These are phyloP conservation scores for Allium fistulosum DNA, from an alignment of 106 monocot species.

Conservation along the genomic window DNA sequence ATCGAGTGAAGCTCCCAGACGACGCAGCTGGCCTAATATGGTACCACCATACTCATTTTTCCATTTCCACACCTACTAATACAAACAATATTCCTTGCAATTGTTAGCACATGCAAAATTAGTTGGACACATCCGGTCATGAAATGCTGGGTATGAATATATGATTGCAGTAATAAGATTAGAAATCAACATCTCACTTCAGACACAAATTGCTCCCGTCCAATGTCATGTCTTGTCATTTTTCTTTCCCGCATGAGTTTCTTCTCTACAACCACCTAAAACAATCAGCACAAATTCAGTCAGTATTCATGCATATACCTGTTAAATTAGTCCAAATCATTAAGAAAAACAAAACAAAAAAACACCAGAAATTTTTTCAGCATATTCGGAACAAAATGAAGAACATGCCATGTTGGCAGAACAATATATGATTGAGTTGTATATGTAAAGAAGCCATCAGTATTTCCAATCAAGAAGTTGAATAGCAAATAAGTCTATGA, in stretches of 20 bases:
- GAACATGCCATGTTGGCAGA: too few species aligned
- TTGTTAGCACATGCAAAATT: neutral
- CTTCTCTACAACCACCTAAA: conserved; percentile 94
- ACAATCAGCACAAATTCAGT: conserved; percentile 3
- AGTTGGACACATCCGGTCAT: neutral
- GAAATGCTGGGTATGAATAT: too few species aligned
- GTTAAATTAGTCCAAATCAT: too few species aligned
- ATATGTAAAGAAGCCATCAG: neutral
- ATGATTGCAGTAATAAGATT: neutral
- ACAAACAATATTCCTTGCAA: neutral
- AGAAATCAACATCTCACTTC: conserved; percentile 42
- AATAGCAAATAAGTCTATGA: too few species aligned
- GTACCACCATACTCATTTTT: conserved; percentile 91
- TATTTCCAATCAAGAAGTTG: neutral
- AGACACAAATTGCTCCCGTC: conserved; percentile 75
- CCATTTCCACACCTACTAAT: conserved; percentile 90
- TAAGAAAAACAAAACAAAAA: too few species aligned
- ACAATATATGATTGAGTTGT: too few species aligned
- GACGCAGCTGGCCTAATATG: conserved; percentile 82
- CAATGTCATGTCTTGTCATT: conserved; percentile 76
- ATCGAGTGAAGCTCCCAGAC: conserved; percentile 91
- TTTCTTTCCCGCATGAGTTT: conserved; percentile 86
- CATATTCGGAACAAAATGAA: too few species aligned
- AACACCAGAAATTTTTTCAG: too few species aligned
- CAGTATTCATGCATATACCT: too few species aligned